Conservation (phyloP, 2,329 filamentous ascomycete species). For the Dothidotthia symphoricarpi region DNA sequence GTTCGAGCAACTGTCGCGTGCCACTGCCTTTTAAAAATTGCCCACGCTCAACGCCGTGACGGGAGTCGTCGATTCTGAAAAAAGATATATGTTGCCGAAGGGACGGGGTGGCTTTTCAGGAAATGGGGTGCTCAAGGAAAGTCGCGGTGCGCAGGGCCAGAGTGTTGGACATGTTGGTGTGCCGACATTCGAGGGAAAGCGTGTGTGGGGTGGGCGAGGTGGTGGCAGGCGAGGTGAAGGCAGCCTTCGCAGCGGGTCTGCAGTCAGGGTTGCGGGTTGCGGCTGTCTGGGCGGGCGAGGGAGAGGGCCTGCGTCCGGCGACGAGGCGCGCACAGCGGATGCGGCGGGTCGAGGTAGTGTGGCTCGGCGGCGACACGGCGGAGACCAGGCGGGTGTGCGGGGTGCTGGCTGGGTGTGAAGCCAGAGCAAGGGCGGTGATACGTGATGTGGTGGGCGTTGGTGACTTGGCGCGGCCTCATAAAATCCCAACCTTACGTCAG, state of each 20-base stretch:
- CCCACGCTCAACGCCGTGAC: conserved; percentile 27
- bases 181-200: conserved; percentile 43
- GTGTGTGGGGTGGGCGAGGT: conserved; percentile 9
- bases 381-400: conserved; percentile 5
- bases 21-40: conserved; percentile 12
- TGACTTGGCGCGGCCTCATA: too few species aligned
- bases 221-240: conserved; percentile 13
- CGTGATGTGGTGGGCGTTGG: not conserved
- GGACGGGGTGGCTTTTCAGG: conserved; percentile 38
- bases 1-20: conserved; percentile 1
- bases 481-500: too few species aligned
- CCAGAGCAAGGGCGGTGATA: conserved; percentile 1
- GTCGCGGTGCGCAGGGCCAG: conserved; percentile 47
- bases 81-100: conserved; percentile 31
- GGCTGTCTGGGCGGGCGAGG: conserved; percentile 9
- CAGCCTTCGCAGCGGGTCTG: conserved; percentile 14
- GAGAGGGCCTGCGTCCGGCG: not conserved
- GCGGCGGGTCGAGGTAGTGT: conserved; percentile 1
- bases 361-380: conserved; percentile 1
- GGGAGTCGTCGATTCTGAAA: conserved; percentile 24
- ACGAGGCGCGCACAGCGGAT: conserved; percentile 1
- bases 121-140: conserved; percentile 55
- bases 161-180: conserved; percentile 52
- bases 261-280: conserved; percentile 9
- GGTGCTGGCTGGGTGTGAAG: conserved; percentile 3